These are phyloP conservation scores for Ogataea sp. DNA, from an alignment of 805 yeast genomes.

Conservation along the genomic window DNA sequence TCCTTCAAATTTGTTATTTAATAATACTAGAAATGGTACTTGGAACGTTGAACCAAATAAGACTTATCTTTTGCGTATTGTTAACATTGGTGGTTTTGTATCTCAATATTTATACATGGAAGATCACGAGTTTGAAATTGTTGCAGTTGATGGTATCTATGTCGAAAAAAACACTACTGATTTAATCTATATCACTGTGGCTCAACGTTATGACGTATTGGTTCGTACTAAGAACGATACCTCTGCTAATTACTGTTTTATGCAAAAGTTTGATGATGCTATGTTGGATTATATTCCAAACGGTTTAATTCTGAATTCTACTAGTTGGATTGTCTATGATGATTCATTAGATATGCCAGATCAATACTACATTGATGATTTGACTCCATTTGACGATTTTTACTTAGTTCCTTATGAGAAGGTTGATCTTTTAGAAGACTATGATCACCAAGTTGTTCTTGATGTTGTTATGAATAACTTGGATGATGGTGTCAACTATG, in stretches of 20 bases:
- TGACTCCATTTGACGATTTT: constrained; percentile 64
- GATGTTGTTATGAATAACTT: constrained; percentile 80
- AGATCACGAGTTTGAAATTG: constrained; percentile 77
- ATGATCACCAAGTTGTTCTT: constrained; percentile 62
- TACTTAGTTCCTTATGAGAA: constrained; percentile 56
- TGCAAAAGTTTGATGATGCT: constrained; percentile 70
- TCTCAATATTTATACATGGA: constrained; percentile 87
- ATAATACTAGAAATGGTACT: constrained; percentile 73
- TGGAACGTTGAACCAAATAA: constrained; percentile 77
- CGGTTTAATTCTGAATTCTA: constrained; percentile 60
- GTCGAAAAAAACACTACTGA: constrained; percentile 69
- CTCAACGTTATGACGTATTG: constrained; percentile 85
- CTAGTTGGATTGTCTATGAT: constrained; percentile 58
- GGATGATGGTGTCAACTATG: constrained; percentile 83
- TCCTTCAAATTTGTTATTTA: constrained; percentile 73
- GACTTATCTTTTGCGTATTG: constrained; percentile 73
- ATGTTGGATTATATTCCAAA: constrained; percentile 75
- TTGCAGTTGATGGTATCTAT: constrained; percentile 88
- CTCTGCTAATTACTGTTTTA: constrained; percentile 66
- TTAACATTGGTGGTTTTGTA: constrained; percentile 86
- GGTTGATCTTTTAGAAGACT: constrained; percentile 49
- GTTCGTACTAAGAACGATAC: constrained; percentile 62
- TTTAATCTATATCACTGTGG: constrained; percentile 73
- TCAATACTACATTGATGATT: constrained; percentile 37
- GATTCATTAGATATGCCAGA: constrained; percentile 32